phyloP scores from a whole-genome alignment of 768 basidiomycete species.

The Hygrophoropsis aurantiaca region DNA sequence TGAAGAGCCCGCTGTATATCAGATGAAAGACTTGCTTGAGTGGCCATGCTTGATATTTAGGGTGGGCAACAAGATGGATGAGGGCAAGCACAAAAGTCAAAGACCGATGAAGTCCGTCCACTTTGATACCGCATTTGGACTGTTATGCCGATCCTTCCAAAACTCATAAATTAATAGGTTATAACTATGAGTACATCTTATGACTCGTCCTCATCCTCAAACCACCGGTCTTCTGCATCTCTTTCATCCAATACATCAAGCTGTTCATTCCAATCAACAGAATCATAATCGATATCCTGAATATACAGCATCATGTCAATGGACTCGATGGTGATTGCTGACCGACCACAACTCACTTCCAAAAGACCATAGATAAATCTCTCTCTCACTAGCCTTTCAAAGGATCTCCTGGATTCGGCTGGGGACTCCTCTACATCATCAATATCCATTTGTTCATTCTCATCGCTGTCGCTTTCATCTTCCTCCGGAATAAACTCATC shows the following conservation, averaged over 20 bases:
- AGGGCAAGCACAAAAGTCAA: conserved; percentile 36
- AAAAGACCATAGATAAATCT: conserved; percentile 74
- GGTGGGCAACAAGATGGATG: conserved; percentile 38
- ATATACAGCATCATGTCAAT: conserved; percentile 2
- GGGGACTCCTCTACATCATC: conserved; percentile 42
- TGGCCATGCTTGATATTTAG: conserved; percentile 35
- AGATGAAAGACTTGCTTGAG: conserved; percentile 29
- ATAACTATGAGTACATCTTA: no score
- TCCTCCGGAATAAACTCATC: conserved; percentile 58
- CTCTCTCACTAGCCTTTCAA: conserved; percentile 65
- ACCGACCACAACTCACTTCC: conserved; percentile 50
- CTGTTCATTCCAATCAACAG: conserved; percentile 73
- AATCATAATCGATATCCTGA: conserved; percentile 69
- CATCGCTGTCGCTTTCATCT: conserved; percentile 67
- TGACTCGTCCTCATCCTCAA: conserved; percentile 61
- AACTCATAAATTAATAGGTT: no score
- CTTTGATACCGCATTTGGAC: no score
- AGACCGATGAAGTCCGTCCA: neutral
- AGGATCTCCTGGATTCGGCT: conserved; percentile 48
- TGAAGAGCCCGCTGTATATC: conserved; percentile 54
- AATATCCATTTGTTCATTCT: conserved; percentile 36
- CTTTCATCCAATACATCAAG: conserved; percentile 60
- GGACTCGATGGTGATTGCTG: conserved; percentile 3
- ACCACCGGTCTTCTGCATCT: conserved; percentile 71
- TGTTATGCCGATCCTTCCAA: no score